Evolutionary conservation across 2,329 filamentous ascomycete genomes (phyloP).

Genomic region (Fusarium sp.): DNA sequence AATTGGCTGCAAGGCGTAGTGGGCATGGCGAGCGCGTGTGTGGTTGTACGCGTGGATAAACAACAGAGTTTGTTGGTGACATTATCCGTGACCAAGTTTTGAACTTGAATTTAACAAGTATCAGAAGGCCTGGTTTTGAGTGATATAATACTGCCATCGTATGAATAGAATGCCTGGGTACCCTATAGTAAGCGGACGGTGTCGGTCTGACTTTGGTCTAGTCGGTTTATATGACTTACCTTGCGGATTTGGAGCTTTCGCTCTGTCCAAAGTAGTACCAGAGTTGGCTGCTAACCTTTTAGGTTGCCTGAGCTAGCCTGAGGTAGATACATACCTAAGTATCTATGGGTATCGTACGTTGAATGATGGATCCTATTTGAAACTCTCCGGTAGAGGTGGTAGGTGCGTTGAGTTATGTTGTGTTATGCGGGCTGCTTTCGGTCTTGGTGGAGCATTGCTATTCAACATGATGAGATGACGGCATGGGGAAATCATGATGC

Average conservation of each 20-base stretch:
- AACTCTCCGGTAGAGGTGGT: slow-evolving; percentile 27
- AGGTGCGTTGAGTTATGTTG: slow-evolving; percentile 5
- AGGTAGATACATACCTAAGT: not conserved
- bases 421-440: slow-evolving; percentile 4
- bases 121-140: slow-evolving; percentile 17
- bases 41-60: slow-evolving; percentile 30
- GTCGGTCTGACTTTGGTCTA: slow-evolving; percentile 7
- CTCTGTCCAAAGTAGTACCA: not conserved
- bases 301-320: not conserved
- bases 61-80: slow-evolving; percentile 25
- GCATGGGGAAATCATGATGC: slow-evolving; percentile 38
- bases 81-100: slow-evolving; percentile 24
- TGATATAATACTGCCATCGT: slow-evolving; percentile 9
- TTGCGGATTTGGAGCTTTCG: slow-evolving; percentile 1
- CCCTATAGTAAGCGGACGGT: slow-evolving; percentile 7
- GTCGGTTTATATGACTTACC: not conserved
- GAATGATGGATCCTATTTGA: slow-evolving; percentile 24
- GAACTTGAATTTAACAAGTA: not conserved
- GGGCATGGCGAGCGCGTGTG: slow-evolving; percentile 14
- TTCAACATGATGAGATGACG: slow-evolving; percentile 28
- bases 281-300: not conserved
- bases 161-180: slow-evolving; percentile 1
- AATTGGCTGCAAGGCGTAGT: not conserved
- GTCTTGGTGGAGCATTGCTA: slow-evolving; percentile 15
- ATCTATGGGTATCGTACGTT: slow-evolving; percentile 25